Evolutionary conservation across 2,329 filamentous ascomycete species (phyloP).

Genomic region (Cladorrhinum sp.): DNA sequence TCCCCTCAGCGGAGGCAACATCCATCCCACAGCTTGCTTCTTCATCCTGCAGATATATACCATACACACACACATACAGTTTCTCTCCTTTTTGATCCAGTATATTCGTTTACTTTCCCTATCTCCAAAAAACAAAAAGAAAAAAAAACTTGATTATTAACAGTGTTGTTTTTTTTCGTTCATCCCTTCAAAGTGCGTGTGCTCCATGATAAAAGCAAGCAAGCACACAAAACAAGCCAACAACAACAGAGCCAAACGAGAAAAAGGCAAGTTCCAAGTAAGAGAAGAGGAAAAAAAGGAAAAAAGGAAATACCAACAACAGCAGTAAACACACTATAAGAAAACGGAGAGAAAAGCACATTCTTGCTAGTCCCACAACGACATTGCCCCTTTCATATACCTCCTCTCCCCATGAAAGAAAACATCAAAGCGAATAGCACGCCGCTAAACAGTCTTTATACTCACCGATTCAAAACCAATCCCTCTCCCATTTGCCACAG

Average conservation of each 20-base stretch:
- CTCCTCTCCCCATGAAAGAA: neutral
- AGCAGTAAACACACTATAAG: neutral
- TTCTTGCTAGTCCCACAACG: neutral
- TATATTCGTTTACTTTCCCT: neutral
- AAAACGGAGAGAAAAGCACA: neutral
- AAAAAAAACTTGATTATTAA: neutral
- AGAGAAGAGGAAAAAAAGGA: slow-evolving; percentile 6
- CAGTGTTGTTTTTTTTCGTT: neutral
- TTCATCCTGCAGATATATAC: too few relatives aligned
- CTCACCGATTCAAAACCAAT: neutral
- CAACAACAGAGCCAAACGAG: slow-evolving; percentile 5
- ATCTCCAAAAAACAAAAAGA: neutral
- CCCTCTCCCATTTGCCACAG: neutral
- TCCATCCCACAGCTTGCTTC: too few relatives aligned
- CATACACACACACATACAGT: too few relatives aligned
- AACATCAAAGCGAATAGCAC: neutral
- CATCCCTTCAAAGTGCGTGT: neutral
- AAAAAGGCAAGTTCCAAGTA: neutral
- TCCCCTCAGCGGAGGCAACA: too few relatives aligned
- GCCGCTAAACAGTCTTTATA: neutral
- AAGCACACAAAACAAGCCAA: slow-evolving; percentile 8
- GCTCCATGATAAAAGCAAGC: neutral
- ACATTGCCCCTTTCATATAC: neutral
- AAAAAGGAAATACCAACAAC: neutral
- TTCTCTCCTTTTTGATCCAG: neutral